Base-by-base conservation (phyloP, 257 asterid species). In the Buddleja alternifolia region DNA sequence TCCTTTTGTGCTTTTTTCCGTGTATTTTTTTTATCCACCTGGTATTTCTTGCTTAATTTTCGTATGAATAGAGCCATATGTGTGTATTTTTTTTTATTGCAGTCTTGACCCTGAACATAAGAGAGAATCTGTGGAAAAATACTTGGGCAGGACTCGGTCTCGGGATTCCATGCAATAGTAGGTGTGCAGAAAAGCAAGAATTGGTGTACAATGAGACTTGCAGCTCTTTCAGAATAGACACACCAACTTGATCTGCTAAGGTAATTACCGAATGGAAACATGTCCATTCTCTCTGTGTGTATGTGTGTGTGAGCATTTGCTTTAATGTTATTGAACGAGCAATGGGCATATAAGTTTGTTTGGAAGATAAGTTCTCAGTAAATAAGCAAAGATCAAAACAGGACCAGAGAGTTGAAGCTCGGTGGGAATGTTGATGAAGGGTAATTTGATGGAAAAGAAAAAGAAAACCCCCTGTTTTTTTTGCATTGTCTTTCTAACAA, bases 61-160 rank as follows among this genome's bases (percentile, higher is more conserved):
- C 21, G 39, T 37, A 29, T 12, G 8, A 42, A 46, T 29, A 29
- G 64, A 59, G 54, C 60, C 58, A 17, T 58, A 61, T 48, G 10
- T 55, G 68, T 8, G 54, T 48, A 36, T 42, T 66, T 72, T 52
- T 66, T 29, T 64, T 21, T n/a, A 12, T 74, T 63, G 86, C 95
- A 94, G 99, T 85, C 93, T 94, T 82, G 96, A 94, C 77, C 97
- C 90, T 2, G 99, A 89, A 80, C 97, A 62, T 64, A 89, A 87
- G 87, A 89, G 84, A 62, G 99, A 94, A 75, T 94, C 99, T 50
- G 67, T 79, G 80, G 93, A 91, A 67, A 94, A 94, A 84, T 89
- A 94, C 81, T 64, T 74, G 76, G 97, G 99, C 63, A 74, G 85
- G 57, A 69, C 75, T 58, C 89, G 84, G 51, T 73, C 88, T 63